A percentile compares a stretch with the other conserved stretches of the same genome.
Conservation (phyloP, 2,329 filamentous ascomycete genomes). For the Domatiomyces catenatus region DNA sequence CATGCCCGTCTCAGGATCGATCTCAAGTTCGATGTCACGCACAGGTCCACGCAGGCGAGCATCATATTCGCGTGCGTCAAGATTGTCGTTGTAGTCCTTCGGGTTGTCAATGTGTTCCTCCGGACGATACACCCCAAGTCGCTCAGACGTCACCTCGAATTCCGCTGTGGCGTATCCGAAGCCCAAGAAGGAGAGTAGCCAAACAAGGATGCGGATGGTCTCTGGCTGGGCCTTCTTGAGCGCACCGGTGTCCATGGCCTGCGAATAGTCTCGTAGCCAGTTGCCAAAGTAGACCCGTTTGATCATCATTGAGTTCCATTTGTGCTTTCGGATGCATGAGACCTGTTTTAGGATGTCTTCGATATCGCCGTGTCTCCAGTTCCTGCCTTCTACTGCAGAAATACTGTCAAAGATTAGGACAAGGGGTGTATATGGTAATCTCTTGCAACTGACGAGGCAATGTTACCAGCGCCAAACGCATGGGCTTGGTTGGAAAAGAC, state of each 20-base stretch:
- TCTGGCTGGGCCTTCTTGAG: slow-evolving; percentile 64
- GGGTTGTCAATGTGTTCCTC: slow-evolving; percentile 55
- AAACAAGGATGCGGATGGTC: slow-evolving; percentile 64
- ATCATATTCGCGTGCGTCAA: slow-evolving; percentile 73
- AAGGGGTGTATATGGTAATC: background rate
- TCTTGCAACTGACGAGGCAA: background rate
- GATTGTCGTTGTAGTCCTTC: slow-evolving; percentile 69
- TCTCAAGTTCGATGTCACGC: slow-evolving; percentile 51
- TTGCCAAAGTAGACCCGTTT: slow-evolving; percentile 40
- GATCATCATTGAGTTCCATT: slow-evolving; percentile 68
- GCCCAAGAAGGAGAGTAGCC: slow-evolving; percentile 66
- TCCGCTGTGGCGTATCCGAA: slow-evolving; percentile 77
- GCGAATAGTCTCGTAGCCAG: slow-evolving; percentile 74
- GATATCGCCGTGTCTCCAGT: slow-evolving; percentile 49
- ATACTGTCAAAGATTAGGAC: slow-evolving; percentile 19
- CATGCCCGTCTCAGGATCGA: slow-evolving; percentile 74
- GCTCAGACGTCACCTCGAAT: slow-evolving; percentile 68
- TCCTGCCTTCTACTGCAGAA: slow-evolving; percentile 35
- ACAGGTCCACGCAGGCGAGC: slow-evolving; percentile 68
- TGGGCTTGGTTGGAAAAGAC: slow-evolving; percentile 25
- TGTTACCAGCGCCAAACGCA: slow-evolving; percentile 33
- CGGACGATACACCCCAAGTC: slow-evolving; percentile 64
- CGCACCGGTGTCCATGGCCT: slow-evolving; percentile 66
- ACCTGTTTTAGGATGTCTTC: slow-evolving; percentile 68
- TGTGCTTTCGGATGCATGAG: slow-evolving; percentile 63